Evolutionary conservation across 225 moss, liverwort and hornwort genomes (phyloP).

Genomic region (Antitrichia curtipendula): DNA sequence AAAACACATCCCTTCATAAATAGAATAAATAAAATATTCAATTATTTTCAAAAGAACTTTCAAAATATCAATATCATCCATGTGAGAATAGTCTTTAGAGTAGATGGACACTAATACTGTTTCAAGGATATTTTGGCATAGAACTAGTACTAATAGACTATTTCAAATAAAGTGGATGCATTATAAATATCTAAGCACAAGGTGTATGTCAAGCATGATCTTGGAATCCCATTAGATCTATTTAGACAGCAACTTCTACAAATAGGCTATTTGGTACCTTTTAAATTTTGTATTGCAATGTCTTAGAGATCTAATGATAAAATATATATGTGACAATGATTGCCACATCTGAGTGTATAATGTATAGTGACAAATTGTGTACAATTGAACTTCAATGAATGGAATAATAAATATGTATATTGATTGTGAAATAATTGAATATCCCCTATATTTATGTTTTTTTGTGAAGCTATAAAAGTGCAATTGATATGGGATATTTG

Average conservation of each 20-base stretch:
- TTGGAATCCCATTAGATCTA: not conserved
- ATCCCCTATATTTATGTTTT: no score
- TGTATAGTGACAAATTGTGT: no score
- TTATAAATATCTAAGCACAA: not conserved
- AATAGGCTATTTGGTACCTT: not conserved
- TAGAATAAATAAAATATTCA: not conserved
- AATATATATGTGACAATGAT: no score
- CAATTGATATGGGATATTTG: no score
- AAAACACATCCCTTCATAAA: not conserved
- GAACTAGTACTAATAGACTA: not conserved
- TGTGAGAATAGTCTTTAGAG: not conserved
- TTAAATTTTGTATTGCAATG: not conserved
- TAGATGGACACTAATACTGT: not conserved
- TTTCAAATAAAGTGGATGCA: not conserved
- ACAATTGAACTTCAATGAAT: no score
- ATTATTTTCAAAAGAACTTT: not conserved
- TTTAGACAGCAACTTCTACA: not conserved
- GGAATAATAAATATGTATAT: no score
- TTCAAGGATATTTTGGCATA: not conserved
- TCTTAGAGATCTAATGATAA: not conserved
- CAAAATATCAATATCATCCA: not conserved
- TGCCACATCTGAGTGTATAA: no score
- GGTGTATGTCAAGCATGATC: accelerated
- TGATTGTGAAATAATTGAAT: no score
- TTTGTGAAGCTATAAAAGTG: no score